phyloP scores from a whole-genome alignment of 352 stramenopile species.

The Globisporangium polare region DNA sequence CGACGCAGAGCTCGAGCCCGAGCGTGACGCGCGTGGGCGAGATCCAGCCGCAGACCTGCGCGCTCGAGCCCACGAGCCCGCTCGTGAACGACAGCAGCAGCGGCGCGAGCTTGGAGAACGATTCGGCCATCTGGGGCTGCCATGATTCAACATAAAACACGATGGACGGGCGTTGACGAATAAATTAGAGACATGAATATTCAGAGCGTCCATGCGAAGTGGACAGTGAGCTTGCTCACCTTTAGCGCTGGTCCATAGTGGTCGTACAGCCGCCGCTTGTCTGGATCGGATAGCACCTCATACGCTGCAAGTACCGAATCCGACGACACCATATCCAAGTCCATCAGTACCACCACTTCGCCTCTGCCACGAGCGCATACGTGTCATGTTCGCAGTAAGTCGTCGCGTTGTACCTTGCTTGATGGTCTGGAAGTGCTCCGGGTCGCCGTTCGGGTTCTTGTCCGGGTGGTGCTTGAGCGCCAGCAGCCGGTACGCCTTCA shows the following conservation, averaged over 20 bases:
- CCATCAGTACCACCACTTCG: too few species aligned
- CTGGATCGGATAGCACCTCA: constrained; percentile 68
- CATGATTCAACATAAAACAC: not conserved
- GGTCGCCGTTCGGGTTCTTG: constrained; percentile 90
- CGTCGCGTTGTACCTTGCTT: constrained; percentile 31
- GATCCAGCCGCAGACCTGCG: constrained; percentile 36
- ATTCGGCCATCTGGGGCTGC: constrained; percentile 49
- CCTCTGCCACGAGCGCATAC: too few species aligned
- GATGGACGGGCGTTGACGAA: not conserved
- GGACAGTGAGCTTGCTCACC: constrained; percentile 4
- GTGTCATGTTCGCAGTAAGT: too few species aligned
- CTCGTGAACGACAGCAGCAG: constrained; percentile 57
- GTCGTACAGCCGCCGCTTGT: constrained; percentile 73
- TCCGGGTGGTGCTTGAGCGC: constrained; percentile 95
- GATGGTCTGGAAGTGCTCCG: constrained; percentile 88
- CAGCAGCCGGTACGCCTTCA: constrained; percentile 93
- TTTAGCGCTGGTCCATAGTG: constrained; percentile 61
- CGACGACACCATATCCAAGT: too few species aligned
- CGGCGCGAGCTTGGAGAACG: constrained; percentile 58
- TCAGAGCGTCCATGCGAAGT: not conserved
- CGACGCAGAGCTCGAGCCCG: constrained; percentile 38
- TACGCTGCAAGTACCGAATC: too few species aligned
- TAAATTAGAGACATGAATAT: not conserved
- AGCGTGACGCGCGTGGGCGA: constrained; percentile 19
- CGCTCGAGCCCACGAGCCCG: constrained; percentile 46